phyloP scores from a whole-genome alignment of 2,329 filamentous ascomycete species.

The Ophiostoma piceae region DNA sequence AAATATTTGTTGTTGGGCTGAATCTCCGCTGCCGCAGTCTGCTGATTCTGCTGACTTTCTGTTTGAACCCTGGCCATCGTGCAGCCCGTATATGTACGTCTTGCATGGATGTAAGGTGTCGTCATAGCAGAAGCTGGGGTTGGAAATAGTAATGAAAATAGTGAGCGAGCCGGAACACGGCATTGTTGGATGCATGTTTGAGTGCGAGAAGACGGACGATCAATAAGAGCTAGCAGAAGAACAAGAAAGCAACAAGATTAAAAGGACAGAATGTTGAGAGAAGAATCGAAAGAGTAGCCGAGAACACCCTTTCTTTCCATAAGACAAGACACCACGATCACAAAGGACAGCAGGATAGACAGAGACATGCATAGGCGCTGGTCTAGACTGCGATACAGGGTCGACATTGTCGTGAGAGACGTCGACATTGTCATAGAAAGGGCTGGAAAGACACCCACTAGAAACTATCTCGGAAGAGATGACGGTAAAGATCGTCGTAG shows the following conservation, averaged over 20 bases:
- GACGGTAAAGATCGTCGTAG: neutral
- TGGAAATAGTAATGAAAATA: neutral
- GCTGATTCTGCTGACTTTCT: neutral
- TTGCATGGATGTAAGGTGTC: constrained; percentile 2
- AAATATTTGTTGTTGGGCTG: neutral
- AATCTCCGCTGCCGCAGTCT: neutral
- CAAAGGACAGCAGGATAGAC: constrained; percentile 1
- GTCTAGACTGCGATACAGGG: neutral
- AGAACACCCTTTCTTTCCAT: neutral
- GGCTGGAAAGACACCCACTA: too few relatives aligned
- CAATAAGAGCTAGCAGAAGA: too few relatives aligned
- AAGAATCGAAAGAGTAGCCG: neutral
- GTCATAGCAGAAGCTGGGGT: neutral
- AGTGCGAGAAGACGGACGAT: neutral
- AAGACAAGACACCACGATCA: neutral
- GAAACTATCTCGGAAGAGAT: neutral
- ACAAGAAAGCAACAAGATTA: neutral
- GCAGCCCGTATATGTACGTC: constrained; percentile 15
- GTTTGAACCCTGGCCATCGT: neutral
- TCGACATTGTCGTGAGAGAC: neutral
- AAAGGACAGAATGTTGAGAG: neutral
- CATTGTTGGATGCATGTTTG: neutral
- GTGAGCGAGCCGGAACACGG: neutral
- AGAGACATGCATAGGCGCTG: constrained; percentile 5
- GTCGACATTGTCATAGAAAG: too few relatives aligned